Percentiles rank a stretch among this genome's conserved stretches.
Evolutionary conservation across 768 basidiomycete species (phyloP).

Genomic region (Cubamyces sp.): DNA sequence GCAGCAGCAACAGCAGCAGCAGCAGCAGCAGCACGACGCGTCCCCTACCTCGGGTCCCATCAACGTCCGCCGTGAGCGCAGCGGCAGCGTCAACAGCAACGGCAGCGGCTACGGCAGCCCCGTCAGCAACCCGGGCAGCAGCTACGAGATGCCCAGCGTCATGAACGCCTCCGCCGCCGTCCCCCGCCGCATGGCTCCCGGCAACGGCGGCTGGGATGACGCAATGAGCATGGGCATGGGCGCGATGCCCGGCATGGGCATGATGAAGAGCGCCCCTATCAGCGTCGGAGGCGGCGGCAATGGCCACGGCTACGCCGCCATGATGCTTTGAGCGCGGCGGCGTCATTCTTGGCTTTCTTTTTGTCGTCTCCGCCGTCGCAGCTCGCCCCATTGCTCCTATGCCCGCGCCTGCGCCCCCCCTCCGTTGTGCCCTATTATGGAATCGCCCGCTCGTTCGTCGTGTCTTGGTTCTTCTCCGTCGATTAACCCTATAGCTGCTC

Average conservation of each 20-base stretch:
- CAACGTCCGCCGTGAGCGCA: constrained; percentile 35
- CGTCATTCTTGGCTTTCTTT: background rate
- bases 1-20: constrained; percentile 39
- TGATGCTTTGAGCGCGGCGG: constrained; percentile 38
- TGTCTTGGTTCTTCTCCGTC: constrained; percentile 1
- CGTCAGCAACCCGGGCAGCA: constrained; percentile 33
- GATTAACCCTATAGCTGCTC: constrained; percentile 16
- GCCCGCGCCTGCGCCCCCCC: background rate
- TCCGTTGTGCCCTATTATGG: constrained; percentile 3
- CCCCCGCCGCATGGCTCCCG: constrained; percentile 34
- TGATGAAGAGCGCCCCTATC: constrained; percentile 40
- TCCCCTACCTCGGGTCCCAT: constrained; percentile 19
- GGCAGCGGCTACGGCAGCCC: constrained; percentile 30
- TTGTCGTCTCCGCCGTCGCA: background rate
- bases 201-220: constrained; percentile 27
- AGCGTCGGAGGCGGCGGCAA: constrained; percentile 43
- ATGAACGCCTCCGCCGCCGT: constrained; percentile 29
- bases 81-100: constrained; percentile 42
- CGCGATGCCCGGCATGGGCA: constrained; percentile 33
- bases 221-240: constrained; percentile 37
- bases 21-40: constrained; percentile 22
- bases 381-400: too few species aligned
- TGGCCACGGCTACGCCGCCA: constrained; percentile 43
- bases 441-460: background rate
- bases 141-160: constrained; percentile 41